Evolutionary conservation across 495 filamentous ascomycete genomes (phyloP), one percentile per base, ranked within the genome.

Genomic region (Sphaerosporella brunnea): DNA sequence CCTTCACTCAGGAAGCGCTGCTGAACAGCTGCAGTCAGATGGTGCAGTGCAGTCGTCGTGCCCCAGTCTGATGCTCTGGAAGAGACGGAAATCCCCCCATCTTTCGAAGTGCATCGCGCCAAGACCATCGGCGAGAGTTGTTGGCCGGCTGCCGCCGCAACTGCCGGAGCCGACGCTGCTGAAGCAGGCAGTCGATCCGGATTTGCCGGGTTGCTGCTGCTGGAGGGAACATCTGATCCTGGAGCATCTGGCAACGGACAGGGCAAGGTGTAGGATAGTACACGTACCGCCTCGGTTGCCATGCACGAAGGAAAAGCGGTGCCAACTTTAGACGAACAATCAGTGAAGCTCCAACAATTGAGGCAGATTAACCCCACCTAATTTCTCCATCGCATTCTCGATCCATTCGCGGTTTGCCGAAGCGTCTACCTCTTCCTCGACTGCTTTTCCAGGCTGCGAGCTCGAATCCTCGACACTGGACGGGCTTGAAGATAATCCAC

Each of bases 261-360:
- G n/a, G 61, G 61, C n/a, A 63, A 47, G 20, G 61, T 61, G 47
- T 63, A 63, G 15, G 61, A 63, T 32, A 63, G 41, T 49, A 63
- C 57, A 32, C 61, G 51, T 41, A 63, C 50, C 26, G 61, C 54
- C 23, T 63, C 57, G 26, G 56, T 54, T 13, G 45, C 48, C 49
- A 58, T 50, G 43, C 51, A 45, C 16, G 54, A 48, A 45, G 45
- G 59, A 50, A 54, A 41, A 10, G 54, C 24, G 11, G 60, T 53
- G 24, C 58, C 56, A 36, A 59, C 57, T 57, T 36, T 13, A 28
- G 30, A 49, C 9, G 32, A 18, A 13, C 20, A 11, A 18, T 43
- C 10, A 43, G 23, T 26, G 26, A 26, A 23, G 13, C 26, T 43
- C 13, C 21, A 24, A 16, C 11, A 2, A 26, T 24, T 24, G 13